phyloP scores from a whole-genome alignment of 1,284 basidiomycete species.

The Ustilago bromivora region DNA sequence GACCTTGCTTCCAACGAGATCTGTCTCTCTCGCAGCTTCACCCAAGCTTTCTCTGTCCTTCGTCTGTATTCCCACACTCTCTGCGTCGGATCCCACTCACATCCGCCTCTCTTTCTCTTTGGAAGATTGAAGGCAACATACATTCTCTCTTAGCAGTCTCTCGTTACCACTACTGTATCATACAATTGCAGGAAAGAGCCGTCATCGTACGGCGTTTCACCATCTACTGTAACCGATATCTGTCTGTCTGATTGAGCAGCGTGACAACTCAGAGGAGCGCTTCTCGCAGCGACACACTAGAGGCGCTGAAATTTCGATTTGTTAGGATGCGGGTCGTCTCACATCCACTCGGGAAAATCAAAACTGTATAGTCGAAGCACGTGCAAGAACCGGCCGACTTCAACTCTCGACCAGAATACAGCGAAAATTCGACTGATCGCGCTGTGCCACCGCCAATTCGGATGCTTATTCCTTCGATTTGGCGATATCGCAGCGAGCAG shows the following conservation, averaged over 20 bases:
- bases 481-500: conserved; percentile 13
- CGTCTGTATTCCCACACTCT: background rate
- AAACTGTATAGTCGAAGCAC: background rate
- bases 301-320: background rate
- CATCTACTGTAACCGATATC: background rate
- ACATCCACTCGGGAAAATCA: background rate
- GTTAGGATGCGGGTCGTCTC: background rate
- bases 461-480: too few species aligned
- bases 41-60: background rate
- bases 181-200: conserved; percentile 5
- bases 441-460: background rate
- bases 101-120: conserved; percentile 24
- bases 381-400: background rate
- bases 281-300: background rate
- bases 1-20: conserved; percentile 21
- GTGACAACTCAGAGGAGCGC: background rate
- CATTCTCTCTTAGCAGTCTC: background rate
- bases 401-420: background rate
- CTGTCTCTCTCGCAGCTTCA: conserved; percentile 33
- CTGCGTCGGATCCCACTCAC: background rate
- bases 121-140: conserved; percentile 23
- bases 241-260: conserved; percentile 6
- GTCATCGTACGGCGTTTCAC: conserved; percentile 2
- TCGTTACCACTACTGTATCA: conserved; percentile 20
- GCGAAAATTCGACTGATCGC: background rate